Percentiles rank a stretch among this genome's conserved stretches.
Evolutionary conservation across 2,329 filamentous ascomycete genomes (phyloP).

Genomic region (Beauveria sp.): DNA sequence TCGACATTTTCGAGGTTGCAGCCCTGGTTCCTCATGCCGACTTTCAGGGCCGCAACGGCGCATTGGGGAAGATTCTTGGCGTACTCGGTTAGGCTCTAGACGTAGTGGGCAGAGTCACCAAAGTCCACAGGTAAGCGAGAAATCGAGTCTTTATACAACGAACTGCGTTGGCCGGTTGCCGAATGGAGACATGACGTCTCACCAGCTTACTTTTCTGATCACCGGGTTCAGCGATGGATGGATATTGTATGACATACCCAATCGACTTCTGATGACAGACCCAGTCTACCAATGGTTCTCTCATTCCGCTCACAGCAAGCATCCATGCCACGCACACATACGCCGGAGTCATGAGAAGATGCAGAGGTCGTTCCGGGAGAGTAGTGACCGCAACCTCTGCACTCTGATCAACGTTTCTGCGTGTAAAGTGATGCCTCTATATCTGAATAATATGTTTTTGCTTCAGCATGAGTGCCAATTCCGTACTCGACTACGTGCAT

Average conservation of each 20-base stretch:
- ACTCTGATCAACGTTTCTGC: no score
- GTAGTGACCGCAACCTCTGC: no score
- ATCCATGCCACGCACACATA: no score
- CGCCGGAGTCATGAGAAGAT: no score
- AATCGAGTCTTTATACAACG: not conserved
- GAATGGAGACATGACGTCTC: not conserved
- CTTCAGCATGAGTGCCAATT: no score
- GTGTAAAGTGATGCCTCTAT: not conserved
- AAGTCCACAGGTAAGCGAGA: not conserved
- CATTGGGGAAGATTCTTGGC: conserved; percentile 5
- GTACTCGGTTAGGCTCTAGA: conserved; percentile 10
- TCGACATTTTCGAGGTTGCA: not conserved
- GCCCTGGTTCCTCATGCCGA: conserved; percentile 9
- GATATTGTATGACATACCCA: not conserved
- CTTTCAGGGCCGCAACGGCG: not conserved
- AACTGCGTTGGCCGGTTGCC: not conserved
- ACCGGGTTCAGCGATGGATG: not conserved
- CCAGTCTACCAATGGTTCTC: no score
- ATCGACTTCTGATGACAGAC: no score
- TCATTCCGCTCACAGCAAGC: no score
- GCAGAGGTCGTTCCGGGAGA: no score
- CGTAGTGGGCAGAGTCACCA: not conserved
- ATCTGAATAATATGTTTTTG: not conserved
- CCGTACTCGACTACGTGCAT: not conserved
- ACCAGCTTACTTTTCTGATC: not conserved